Evolutionary conservation across 1,284 basidiomycete species (phyloP).

Genomic region (Apiotrichum porosum): DNA sequence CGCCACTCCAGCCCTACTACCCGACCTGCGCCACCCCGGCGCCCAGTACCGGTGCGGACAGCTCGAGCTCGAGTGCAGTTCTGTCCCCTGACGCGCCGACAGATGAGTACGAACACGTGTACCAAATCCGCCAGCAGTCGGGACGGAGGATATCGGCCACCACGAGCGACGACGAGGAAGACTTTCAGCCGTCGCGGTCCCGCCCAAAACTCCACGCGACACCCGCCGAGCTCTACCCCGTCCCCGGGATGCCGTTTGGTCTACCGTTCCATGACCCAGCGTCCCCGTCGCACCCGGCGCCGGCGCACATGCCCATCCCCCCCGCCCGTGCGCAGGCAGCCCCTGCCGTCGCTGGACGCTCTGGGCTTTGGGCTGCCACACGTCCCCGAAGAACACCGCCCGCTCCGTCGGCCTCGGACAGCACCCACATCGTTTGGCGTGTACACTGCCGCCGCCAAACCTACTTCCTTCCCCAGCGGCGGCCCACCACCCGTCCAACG

Average conservation of each 20-base stretch:
- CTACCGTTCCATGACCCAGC: no score
- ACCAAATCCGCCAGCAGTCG: constrained; percentile 19
- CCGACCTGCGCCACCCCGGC: background rate
- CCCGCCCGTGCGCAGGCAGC: background rate
- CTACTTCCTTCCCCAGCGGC: no score
- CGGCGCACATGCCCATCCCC: background rate
- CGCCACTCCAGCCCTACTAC: constrained; percentile 3
- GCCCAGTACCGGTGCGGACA: constrained; percentile 1
- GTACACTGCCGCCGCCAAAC: background rate
- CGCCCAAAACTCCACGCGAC: constrained; percentile 12
- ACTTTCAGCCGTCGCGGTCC: constrained; percentile 27
- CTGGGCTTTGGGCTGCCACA: constrained; percentile 35
- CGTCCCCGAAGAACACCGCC: constrained; percentile 24
- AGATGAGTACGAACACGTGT: constrained; percentile 15
- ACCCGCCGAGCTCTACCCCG: background rate
- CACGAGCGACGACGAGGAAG: constrained; percentile 40
- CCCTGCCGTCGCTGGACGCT: constrained; percentile 34
- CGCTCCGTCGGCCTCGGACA: constrained; percentile 22
- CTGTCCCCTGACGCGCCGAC: constrained; percentile 1
- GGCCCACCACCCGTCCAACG: no score
- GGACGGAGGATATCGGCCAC: constrained; percentile 36
- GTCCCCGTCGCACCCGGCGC: background rate
- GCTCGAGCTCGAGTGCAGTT: background rate
- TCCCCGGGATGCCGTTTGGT: background rate
- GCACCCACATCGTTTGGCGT: constrained; percentile 17